Percentiles rank a stretch among this genome's conserved stretches.
Conservation (phyloP, 2,329 filamentous ascomycete genomes). For the Aspergillus bombycis region DNA sequence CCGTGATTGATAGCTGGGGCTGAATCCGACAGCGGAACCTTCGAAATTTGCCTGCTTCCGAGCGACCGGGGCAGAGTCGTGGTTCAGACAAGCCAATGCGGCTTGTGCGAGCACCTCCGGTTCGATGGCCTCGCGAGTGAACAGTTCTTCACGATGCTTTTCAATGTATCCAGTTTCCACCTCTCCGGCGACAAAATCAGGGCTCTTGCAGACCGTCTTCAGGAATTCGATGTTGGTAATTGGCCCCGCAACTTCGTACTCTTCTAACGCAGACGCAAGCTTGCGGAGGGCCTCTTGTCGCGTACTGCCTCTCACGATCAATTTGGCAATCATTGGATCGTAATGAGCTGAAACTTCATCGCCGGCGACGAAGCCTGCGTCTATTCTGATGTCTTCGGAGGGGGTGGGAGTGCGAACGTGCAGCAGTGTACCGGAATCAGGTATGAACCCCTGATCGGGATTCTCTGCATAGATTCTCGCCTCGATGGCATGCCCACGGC, state of each 20-base stretch:
- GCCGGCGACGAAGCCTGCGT: slow-evolving; percentile 88
- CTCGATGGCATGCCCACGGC: slow-evolving; percentile 86
- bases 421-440: slow-evolving; percentile 85
- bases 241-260: slow-evolving; percentile 90
- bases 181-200: slow-evolving; percentile 80
- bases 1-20: slow-evolving; percentile 64
- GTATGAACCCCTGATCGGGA: slow-evolving; percentile 87
- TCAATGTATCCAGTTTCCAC: slow-evolving; percentile 97
- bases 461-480: slow-evolving; percentile 96
- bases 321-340: slow-evolving; percentile 98
- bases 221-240: slow-evolving; percentile 97
- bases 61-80: slow-evolving; percentile 41
- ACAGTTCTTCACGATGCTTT: slow-evolving; percentile 80
- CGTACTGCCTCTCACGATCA: slow-evolving; percentile 83
- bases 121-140: slow-evolving; percentile 62
- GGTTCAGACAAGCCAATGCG: slow-evolving; percentile 71
- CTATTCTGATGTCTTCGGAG: slow-evolving; percentile 78
- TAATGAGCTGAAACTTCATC: slow-evolving; percentile 94
- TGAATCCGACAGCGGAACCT: slow-evolving; percentile 58
- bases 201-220: slow-evolving; percentile 80
- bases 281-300: slow-evolving; percentile 81
- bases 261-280: slow-evolving; percentile 75
- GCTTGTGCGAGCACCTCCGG: slow-evolving; percentile 85
- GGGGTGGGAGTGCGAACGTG: slow-evolving; percentile 75
- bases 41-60: slow-evolving; percentile 31